These are phyloP conservation scores for Clohesyomyces aquaticus DNA, from an alignment of 495 filamentous ascomycete species.

Conservation along the genomic window DNA sequence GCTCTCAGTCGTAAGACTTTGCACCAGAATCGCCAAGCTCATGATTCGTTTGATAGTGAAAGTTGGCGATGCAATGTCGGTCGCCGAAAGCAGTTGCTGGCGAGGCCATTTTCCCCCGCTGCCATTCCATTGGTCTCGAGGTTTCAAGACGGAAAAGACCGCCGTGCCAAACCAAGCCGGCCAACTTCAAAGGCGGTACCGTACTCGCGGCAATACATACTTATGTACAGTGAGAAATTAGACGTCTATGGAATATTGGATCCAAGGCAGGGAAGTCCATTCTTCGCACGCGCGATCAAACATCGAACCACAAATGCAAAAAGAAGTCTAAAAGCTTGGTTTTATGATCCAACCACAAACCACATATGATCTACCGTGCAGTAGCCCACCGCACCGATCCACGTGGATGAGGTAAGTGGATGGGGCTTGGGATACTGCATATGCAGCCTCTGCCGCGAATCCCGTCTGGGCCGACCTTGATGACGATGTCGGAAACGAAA, in stretches of 20 bases:
- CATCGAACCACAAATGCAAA: no score
- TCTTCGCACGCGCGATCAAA: no score
- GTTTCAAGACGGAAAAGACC: no score
- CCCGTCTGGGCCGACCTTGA: no score
- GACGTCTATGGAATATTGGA: no score
- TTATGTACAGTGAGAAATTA: not conserved
- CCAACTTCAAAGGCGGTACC: no score
- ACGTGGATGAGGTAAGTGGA: not conserved
- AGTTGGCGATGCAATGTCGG: not conserved
- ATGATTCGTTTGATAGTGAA: not conserved
- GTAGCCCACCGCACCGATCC: not conserved
- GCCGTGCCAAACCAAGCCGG: no score
- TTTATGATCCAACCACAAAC: no score
- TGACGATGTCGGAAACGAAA: no score
- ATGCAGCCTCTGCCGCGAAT: no score
- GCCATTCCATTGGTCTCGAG: no score
- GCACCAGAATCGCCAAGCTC: not conserved
- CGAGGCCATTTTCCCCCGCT: not conserved
- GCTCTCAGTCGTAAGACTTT: not conserved
- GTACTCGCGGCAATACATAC: slow-evolving; percentile 3
- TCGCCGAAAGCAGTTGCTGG: not conserved
- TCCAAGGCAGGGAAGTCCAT: no score
- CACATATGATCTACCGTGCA: not conserved
- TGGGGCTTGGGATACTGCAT: not conserved
- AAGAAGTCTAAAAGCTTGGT: not conserved